phyloP scores from a whole-genome alignment of 129 eudicot genomes.

The Escallonia herrerae region DNA sequence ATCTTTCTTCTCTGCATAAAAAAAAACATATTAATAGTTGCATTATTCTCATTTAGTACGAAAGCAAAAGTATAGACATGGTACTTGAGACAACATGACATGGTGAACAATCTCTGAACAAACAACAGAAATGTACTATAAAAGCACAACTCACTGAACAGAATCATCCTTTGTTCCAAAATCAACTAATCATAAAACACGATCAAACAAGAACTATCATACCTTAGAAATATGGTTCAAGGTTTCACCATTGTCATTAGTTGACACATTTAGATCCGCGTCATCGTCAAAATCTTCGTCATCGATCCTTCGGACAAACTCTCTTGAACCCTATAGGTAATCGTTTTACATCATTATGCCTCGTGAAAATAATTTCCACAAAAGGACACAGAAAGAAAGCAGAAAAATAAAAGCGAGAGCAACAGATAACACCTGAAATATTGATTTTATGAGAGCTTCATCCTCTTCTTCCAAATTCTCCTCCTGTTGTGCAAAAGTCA shows the following conservation, averaged over 20 bases:
- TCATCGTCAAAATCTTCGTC: conserved; percentile 51
- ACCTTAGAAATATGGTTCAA: conserved; percentile 12
- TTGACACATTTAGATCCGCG: conserved; percentile 22
- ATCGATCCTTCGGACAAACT: conserved; percentile 36
- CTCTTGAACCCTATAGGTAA: conserved; percentile 36
- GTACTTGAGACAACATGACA: no score
- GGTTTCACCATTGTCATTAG: conserved; percentile 12
- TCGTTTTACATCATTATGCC: neutral
- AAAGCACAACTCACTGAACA: no score
- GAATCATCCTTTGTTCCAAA: no score
- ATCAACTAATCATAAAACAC: no score
- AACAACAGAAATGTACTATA: no score
- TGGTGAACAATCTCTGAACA: no score
- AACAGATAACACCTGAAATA: conserved; percentile 31
- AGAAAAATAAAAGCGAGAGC: neutral
- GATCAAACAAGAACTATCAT: neutral
- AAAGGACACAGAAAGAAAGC: neutral
- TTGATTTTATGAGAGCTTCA: conserved; percentile 55
- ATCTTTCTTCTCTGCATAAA: conserved; percentile 45
- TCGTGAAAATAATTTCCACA: neutral
- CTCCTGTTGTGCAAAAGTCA: conserved; percentile 22
- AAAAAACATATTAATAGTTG: neutral
- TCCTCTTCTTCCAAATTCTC: conserved; percentile 54
- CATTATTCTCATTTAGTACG: neutral
- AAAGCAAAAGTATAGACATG: no score